phyloP scores from a whole-genome alignment of 2,329 filamentous ascomycete genomes.

The Alternaria sp. region DNA sequence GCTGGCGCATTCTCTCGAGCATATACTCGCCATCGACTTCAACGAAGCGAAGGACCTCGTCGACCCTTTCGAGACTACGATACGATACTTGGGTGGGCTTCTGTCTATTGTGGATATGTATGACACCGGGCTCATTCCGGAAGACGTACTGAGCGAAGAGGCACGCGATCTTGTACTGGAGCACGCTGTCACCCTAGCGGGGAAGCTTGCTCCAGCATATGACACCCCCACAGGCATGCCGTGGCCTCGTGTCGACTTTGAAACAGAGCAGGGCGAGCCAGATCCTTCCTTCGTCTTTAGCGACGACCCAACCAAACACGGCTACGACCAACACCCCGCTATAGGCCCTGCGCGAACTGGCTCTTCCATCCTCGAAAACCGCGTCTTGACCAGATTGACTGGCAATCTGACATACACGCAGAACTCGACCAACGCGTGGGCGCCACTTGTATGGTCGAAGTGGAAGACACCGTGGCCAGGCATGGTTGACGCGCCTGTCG shows the following conservation, averaged over 20 bases:
- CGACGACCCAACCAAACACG: slow-evolving; percentile 37
- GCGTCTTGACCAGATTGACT: slow-evolving; percentile 50
- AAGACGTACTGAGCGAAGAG: slow-evolving; percentile 36
- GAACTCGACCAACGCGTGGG: slow-evolving; percentile 54
- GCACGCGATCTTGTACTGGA: slow-evolving; percentile 43
- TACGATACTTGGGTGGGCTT: slow-evolving; percentile 49
- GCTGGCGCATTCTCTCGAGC: slow-evolving; percentile 47
- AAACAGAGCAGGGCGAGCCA: slow-evolving; percentile 38
- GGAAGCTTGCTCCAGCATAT: slow-evolving; percentile 49
- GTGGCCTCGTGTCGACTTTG: slow-evolving; percentile 55
- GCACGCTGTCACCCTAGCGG: slow-evolving; percentile 47
- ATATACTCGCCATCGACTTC: slow-evolving; percentile 50
- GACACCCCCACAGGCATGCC: slow-evolving; percentile 52
- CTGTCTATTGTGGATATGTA: slow-evolving; percentile 50
- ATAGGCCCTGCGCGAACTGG: slow-evolving; percentile 52
- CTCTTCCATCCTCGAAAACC: slow-evolving; percentile 54
- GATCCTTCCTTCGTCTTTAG: slow-evolving; percentile 37
- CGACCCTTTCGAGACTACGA: slow-evolving; percentile 53
- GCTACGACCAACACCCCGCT: slow-evolving; percentile 44
- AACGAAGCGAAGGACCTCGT: slow-evolving; percentile 42
- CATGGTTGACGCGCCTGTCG: slow-evolving; percentile 51
- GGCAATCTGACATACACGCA: slow-evolving; percentile 48
- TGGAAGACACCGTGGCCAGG: slow-evolving; percentile 49
- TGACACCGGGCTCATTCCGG: slow-evolving; percentile 50
- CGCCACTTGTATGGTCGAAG: slow-evolving; percentile 53